These are phyloP conservation scores for Talaromyces marneffei DNA, from an alignment of 2,329 filamentous ascomycete genomes.

Conservation along the genomic window DNA sequence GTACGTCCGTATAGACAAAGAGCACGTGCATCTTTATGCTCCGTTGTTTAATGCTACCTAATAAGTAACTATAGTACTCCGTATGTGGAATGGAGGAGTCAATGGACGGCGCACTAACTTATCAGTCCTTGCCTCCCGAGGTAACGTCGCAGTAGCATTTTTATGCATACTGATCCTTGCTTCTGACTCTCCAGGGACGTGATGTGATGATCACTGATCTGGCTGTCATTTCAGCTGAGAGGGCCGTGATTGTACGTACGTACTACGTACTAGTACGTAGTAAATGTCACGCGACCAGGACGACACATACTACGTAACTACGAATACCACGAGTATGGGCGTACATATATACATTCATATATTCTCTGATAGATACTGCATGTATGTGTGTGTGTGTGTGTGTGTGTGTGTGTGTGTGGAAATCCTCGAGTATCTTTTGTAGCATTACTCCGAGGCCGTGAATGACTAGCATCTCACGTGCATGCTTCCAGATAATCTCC, in stretches of 20 bases:
- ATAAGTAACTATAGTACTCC: too few relatives aligned
- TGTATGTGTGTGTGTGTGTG: too few relatives aligned
- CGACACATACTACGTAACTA: too few relatives aligned
- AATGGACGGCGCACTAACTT: too few relatives aligned
- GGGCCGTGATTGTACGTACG: too few relatives aligned
- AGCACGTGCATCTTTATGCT: neutral
- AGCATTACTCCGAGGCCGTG: neutral
- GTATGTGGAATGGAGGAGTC: too few relatives aligned
- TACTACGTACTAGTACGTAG: neutral
- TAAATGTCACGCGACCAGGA: neutral
- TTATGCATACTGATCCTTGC: neutral
- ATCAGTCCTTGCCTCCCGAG: too few relatives aligned
- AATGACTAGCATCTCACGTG: neutral
- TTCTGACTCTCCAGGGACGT: neutral
- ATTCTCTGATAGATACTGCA: too few relatives aligned
- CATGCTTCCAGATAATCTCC: neutral
- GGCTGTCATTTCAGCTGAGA: neutral
- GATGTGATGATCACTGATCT: too few relatives aligned
- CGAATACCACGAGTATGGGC: too few relatives aligned
- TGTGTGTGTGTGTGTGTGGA: neutral
- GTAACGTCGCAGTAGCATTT: neutral
- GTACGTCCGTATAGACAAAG: too few relatives aligned
- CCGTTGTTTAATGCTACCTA: neutral
- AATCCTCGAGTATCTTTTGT: neutral
- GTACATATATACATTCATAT: neutral